Conservation (phyloP, 768 basidiomycete species). For the Panus rudis region DNA sequence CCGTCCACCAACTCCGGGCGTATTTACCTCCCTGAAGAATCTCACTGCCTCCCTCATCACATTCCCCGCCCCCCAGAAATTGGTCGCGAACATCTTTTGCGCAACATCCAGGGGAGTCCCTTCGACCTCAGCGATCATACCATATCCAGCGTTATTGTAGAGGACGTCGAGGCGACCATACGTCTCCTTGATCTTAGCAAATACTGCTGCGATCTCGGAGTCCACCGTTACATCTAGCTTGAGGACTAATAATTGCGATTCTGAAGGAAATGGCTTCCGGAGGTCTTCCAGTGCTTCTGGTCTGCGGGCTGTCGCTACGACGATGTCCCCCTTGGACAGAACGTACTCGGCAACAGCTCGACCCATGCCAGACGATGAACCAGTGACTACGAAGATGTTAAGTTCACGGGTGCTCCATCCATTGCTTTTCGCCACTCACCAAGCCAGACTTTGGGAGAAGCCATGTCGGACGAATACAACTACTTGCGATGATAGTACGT, state of each 20-base stretch:
- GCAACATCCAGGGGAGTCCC: background rate
- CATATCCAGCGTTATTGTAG: background rate
- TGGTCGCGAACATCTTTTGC: constrained; percentile 13
- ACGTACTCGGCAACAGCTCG: constrained; percentile 14
- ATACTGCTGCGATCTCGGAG: background rate
- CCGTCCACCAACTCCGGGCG: constrained; percentile 25
- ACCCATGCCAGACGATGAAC: constrained; percentile 21
- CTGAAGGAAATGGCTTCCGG: constrained; percentile 5
- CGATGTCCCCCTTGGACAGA: constrained; percentile 19
- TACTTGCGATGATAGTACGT: too few species aligned
- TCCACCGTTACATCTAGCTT: background rate
- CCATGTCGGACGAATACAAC: too few species aligned
- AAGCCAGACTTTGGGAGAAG: too few species aligned
- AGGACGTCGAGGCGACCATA: constrained; percentile 2
- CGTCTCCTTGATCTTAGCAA: background rate
- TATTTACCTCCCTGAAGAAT: constrained; percentile 31
- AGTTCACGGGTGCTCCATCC: too few species aligned
- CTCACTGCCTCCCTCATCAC: constrained; percentile 27
- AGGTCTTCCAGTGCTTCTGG: constrained; percentile 18
- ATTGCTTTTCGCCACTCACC: too few species aligned
- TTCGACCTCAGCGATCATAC: background rate
- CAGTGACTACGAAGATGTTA: too few species aligned
- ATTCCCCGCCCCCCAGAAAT: constrained; percentile 22
- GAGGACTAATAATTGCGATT: constrained; percentile 13
- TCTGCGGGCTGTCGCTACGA: constrained; percentile 21